phyloP scores from a whole-genome alignment of 1,139 yeast genomes.

The Yamadazyma atmosphaerica region DNA sequence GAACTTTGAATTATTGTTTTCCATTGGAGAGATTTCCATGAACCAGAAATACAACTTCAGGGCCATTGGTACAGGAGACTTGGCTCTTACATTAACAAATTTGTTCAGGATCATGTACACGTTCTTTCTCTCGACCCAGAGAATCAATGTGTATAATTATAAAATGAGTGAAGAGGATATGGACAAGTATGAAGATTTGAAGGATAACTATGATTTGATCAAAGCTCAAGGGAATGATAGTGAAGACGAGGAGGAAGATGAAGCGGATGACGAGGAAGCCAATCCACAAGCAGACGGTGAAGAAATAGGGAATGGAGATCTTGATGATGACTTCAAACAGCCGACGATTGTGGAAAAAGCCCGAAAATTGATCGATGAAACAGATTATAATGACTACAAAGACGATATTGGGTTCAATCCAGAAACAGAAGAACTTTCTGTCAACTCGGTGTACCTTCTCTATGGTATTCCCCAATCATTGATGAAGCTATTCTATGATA shows the following conservation, averaged over 20 bases:
- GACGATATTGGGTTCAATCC: constrained; percentile 12
- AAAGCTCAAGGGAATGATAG: constrained; percentile 14
- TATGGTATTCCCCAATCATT: constrained; percentile 51
- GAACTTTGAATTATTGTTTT: constrained; percentile 42
- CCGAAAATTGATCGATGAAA: constrained; percentile 10
- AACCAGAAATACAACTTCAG: constrained; percentile 7
- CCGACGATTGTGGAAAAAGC: constrained; percentile 5
- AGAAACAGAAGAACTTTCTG: constrained; percentile 9
- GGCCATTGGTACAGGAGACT: constrained; percentile 8
- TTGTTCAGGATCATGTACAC: constrained; percentile 30
- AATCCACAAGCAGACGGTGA: no score
- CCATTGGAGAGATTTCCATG: constrained; percentile 39
- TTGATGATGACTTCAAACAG: constrained; percentile 3
- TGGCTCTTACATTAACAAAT: constrained; percentile 17
- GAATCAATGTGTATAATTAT: constrained; percentile 40
- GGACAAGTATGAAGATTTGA: constrained; percentile 33
- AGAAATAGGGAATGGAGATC: neutral
- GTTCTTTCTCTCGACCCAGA: constrained; percentile 42
- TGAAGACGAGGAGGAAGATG: constrained; percentile 4
- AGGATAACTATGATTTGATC: constrained; percentile 35
- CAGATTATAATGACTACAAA: constrained; percentile 13
- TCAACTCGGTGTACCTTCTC: constrained; percentile 36
- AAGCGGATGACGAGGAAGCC: neutral
- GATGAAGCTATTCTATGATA: constrained; percentile 44
- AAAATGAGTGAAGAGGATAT: constrained; percentile 34